These are phyloP conservation scores for Nymphaea colorata DNA, from an alignment of 164 flowering plant genomes.

Conservation along the genomic window DNA sequence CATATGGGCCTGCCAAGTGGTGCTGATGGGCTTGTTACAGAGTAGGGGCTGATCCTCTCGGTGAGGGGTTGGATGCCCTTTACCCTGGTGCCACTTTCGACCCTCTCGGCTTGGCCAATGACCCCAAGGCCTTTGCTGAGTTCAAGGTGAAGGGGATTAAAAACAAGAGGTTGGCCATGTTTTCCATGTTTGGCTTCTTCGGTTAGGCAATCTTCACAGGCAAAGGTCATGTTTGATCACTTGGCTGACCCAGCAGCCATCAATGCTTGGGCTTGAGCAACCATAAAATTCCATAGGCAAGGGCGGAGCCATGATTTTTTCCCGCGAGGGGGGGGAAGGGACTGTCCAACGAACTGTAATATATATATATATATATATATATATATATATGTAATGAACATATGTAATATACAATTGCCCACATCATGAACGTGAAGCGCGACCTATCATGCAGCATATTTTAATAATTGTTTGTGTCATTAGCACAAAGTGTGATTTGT, in stretches of 20 bases:
- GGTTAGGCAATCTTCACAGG: neutral
- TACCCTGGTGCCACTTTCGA: conserved; percentile 11
- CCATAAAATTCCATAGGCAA: too few relatives aligned
- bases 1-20: conserved; percentile 13
- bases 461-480: too few relatives aligned
- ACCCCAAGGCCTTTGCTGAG: conserved; percentile 10
- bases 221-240: neutral
- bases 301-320: too few relatives aligned
- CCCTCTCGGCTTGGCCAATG: conserved; percentile 7
- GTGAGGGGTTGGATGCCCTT: conserved; percentile 6
- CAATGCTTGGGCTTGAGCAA: neutral
- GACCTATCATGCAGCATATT: too few relatives aligned
- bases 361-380: too few relatives aligned
- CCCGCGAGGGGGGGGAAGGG: too few relatives aligned
- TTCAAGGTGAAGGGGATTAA: conserved; percentile 2
- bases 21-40: conserved; percentile 10
- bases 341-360: too few relatives aligned
- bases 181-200: neutral
- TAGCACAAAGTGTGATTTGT: too few relatives aligned
- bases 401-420: too few relatives aligned
- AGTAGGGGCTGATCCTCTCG: conserved; percentile 8
- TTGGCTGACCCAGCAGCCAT: neutral
- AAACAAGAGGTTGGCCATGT: neutral
- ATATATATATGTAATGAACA: too few relatives aligned
- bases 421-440: too few relatives aligned